Percentiles rank a stretch among this genome's conserved stretches.
Conservation (phyloP, 192 early-diverging fungal genomes). For the Dispira simplex region DNA sequence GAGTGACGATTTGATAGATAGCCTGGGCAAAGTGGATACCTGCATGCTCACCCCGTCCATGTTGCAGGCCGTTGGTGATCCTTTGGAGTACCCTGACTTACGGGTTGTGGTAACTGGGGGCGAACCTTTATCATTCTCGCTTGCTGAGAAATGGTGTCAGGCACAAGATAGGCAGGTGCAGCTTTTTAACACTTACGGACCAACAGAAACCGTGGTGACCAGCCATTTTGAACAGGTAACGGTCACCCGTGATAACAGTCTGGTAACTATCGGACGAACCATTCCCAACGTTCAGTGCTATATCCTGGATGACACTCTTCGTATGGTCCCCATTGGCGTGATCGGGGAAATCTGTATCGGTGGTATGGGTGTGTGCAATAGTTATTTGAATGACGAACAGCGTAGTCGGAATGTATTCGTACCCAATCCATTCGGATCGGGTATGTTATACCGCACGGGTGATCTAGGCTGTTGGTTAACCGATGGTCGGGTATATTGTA, state of each 20-base stretch:
- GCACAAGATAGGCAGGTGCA: too few relatives aligned
- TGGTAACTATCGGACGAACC: background rate
- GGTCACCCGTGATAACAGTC: too few relatives aligned
- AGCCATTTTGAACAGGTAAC: background rate
- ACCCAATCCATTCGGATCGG: constrained; percentile 18
- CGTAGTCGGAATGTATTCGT: constrained; percentile 18
- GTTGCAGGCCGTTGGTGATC: background rate
- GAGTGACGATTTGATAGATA: background rate
- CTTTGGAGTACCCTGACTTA: background rate
- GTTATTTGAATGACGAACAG: constrained; percentile 20
- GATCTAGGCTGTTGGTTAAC: constrained; percentile 17
- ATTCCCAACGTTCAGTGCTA: background rate
- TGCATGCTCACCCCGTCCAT: background rate
- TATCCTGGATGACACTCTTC: background rate
- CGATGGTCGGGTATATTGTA: constrained; percentile 16
- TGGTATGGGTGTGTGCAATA: constrained; percentile 14
- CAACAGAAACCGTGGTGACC: background rate
- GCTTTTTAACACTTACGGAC: background rate
- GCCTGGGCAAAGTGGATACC: background rate
- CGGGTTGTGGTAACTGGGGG: background rate
- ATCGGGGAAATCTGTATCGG: background rate
- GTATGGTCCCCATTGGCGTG: background rate
- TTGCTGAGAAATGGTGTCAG: background rate
- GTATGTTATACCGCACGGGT: constrained; percentile 19
- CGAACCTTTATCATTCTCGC: background rate